These are phyloP conservation scores for Flammula alnicola DNA, from an alignment of 1,284 basidiomycete genomes.

Conservation along the genomic window DNA sequence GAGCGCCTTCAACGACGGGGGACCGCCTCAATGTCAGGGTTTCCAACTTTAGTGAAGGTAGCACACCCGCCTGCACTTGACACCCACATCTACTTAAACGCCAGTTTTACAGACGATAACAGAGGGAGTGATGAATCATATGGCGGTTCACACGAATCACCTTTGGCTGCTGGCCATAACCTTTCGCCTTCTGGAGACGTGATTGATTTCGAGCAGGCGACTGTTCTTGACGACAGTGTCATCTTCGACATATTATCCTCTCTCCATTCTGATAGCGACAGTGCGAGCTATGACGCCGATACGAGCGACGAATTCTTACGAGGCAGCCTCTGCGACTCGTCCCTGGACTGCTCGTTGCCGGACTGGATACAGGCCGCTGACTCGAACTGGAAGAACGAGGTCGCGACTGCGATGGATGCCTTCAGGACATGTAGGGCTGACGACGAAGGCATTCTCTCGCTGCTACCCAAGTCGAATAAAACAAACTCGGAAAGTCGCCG, in stretches of 20 bases:
- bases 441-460: constrained; percentile 12
- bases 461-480: background rate
- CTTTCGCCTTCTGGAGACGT: background rate
- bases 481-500: background rate
- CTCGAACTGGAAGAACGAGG: constrained; percentile 13
- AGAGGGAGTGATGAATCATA: too few relatives aligned
- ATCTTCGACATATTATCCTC: constrained; percentile 2
- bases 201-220: background rate
- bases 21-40: too few relatives aligned
- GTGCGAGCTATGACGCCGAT: constrained; percentile 2
- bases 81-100: too few relatives aligned
- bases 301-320: background rate
- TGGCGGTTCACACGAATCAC: background rate
- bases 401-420: constrained; percentile 13
- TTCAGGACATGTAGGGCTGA: constrained; percentile 12
- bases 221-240: constrained; percentile 4
- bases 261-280: constrained; percentile 4
- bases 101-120: too few relatives aligned
- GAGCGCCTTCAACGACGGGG: too few relatives aligned
- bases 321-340: background rate
- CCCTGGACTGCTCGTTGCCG: background rate
- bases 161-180: background rate
- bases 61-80: too few relatives aligned
- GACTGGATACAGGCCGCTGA: constrained; percentile 3
- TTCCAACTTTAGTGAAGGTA: too few relatives aligned